These are phyloP conservation scores for Trametes elegans DNA, from an alignment of 768 basidiomycete genomes.

Conservation along the genomic window DNA sequence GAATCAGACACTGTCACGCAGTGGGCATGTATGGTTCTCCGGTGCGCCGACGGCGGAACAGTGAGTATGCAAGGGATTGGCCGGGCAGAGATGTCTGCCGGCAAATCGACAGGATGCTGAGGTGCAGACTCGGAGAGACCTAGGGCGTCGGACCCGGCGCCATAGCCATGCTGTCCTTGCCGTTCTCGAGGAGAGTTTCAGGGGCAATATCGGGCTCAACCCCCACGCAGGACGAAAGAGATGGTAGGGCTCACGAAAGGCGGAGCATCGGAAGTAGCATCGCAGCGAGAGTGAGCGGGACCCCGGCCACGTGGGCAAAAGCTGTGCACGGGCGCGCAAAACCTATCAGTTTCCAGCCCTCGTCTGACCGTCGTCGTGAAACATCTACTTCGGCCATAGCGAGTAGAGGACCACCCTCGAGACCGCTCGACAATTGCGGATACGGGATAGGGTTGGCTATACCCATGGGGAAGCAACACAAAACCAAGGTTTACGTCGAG, in stretches of 20 bases:
- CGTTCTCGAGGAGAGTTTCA: too few species aligned
- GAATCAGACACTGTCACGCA: not conserved
- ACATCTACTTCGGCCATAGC: not conserved
- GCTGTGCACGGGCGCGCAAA: conserved; percentile 3
- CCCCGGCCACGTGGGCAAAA: not conserved
- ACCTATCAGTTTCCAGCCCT: not conserved
- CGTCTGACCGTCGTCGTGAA: not conserved
- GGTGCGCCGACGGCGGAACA: not conserved
- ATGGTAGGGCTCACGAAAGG: too few species aligned
- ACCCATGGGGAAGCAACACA: conserved; percentile 1
- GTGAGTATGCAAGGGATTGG: too few species aligned
- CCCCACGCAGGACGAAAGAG: too few species aligned
- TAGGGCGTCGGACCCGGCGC: too few species aligned
- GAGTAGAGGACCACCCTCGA: not conserved
- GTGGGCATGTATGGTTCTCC: not conserved
- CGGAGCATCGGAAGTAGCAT: not conserved
- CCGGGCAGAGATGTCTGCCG: too few species aligned
- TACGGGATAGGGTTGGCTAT: not conserved
- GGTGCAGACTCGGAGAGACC: too few species aligned
- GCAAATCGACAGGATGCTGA: too few species aligned
- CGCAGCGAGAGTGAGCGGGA: too few species aligned
- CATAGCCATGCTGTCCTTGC: too few species aligned
- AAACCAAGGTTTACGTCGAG: conserved; percentile 21
- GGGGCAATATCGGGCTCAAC: too few species aligned
- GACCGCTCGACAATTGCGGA: not conserved